These are phyloP conservation scores for Euclidium syriacum DNA, from an alignment of 345 rosid species.

Conservation along the genomic window DNA sequence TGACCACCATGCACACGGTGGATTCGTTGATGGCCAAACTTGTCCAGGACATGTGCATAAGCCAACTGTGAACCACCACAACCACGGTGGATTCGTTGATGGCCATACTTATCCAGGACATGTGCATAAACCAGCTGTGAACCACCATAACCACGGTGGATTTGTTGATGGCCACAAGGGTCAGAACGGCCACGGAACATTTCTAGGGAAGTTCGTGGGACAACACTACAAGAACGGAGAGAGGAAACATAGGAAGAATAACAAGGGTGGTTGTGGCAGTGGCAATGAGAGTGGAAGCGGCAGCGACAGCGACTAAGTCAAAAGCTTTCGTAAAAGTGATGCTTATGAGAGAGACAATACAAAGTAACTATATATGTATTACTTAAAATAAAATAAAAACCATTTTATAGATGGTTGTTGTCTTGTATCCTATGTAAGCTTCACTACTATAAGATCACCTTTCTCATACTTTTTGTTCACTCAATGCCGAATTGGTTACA, in stretches of 20 bases:
- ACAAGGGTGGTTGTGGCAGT: slow-evolving; percentile 18
- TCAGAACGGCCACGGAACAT: not conserved
- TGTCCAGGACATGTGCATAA: slow-evolving; percentile 13
- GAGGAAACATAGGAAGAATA: slow-evolving; percentile 22
- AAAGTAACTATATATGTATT: not conserved
- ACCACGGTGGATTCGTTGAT: too few relatives aligned
- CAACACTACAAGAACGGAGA: slow-evolving; percentile 27
- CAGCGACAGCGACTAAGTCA: slow-evolving; percentile 26
- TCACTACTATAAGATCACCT: slow-evolving; percentile 13
- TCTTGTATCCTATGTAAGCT: slow-evolving; percentile 5
- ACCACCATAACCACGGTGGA: slow-evolving; percentile 28
- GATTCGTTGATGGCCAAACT: too few relatives aligned
- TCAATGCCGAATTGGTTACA: too few relatives aligned
- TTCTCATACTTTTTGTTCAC: not conserved
- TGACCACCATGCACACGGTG: too few relatives aligned
- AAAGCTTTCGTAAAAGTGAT: not conserved
- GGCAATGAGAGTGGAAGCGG: slow-evolving; percentile 20
- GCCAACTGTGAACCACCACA: slow-evolving; percentile 17
- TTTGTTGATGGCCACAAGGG: slow-evolving; percentile 26
- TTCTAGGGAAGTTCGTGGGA: slow-evolving; percentile 21
- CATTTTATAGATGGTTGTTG: slow-evolving; percentile 18
- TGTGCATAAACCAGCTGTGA: too few relatives aligned
- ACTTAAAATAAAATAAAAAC: not conserved
- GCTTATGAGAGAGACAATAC: not conserved
- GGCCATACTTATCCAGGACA: too few relatives aligned